Base-by-base conservation (phyloP, 2,329 filamentous ascomycete genomes). In the Ophidiomyces ophidiicola region DNA sequence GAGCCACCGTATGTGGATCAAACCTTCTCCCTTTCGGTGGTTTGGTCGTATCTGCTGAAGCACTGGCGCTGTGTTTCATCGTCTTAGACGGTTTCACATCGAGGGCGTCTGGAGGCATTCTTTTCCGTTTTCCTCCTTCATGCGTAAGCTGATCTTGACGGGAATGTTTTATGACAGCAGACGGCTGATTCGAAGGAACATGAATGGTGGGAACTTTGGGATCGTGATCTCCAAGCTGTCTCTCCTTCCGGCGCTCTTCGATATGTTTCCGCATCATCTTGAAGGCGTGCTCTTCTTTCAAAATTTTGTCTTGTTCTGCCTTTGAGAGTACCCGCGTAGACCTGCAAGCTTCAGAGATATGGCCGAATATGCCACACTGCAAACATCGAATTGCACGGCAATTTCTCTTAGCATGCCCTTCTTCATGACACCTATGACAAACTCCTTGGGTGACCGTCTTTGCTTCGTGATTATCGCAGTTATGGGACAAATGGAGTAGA, bases 381-480 rank as follows among this genome's bases (percentile, higher is more conserved):
- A 57, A 25, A 40, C 67, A 70, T 29, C 64, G 59, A 33, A 58
- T 53, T 17, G 53, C 56, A n/a, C 47, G 53, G 45, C 67, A 70
- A 37, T 50, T 41, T 6, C 42, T 40, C 25, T 55, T 59, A 4
- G 46, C 56, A 45, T 69, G 66, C 5, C 60, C 60, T 17, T 52
- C 36, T 17, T 49, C 43, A 12, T 59, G 55, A 41, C 67, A 70
- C 41, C 67, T 57, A 44, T 51, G 54, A 44, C 67, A 69, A 34
- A 47, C 57, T 15, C 62, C 62, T 29, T 55, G 52, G 21, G 53
- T 51, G 8, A 53, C 53, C 23, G 54, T 54, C 43, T 59, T 55
- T 7, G 63, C 64, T 8, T 61, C 61, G 6, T 50, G 44, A 43
- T 68, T 67, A 39, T 69, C 63, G 42, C 66, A 69, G 31, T 62